Evolutionary conservation across 345 rosid species (phyloP).

Genomic region (Corymbia maculata): DNA sequence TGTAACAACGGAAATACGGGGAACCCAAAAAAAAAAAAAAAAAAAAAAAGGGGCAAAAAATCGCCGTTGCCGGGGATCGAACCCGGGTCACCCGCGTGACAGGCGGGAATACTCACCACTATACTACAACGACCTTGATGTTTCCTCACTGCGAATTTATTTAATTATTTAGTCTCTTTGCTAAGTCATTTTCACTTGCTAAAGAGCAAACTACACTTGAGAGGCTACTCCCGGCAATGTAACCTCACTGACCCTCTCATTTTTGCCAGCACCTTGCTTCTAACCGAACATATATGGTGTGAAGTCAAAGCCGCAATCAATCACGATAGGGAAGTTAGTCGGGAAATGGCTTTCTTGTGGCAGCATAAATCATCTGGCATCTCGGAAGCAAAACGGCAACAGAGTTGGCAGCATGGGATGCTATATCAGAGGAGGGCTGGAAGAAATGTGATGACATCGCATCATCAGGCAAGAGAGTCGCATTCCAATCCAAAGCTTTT

Average conservation of each 20-base stretch:
- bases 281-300: background rate
- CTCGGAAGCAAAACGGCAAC: background rate
- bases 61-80: constrained; percentile 94
- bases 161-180: rapidly evolving
- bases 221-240: background rate
- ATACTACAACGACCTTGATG: constrained; percentile 63
- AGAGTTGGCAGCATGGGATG: background rate
- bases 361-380: background rate
- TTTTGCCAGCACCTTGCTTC: background rate
- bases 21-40: no score
- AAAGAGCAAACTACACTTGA: background rate
- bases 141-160: rapidly evolving
- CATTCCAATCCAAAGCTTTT: background rate
- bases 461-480: background rate
- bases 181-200: background rate
- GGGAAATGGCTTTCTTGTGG: background rate
- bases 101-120: constrained; percentile 94
- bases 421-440: background rate
- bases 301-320: background rate
- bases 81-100: constrained; percentile 96
- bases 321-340: background rate
- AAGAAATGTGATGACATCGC: background rate
- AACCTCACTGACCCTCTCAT: background rate
- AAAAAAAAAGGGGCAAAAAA: rapidly evolving
- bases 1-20: rapidly evolving